Evolutionary conservation across 2,329 filamentous ascomycete genomes (phyloP).

Genomic region (Zymoseptoria tritici): DNA sequence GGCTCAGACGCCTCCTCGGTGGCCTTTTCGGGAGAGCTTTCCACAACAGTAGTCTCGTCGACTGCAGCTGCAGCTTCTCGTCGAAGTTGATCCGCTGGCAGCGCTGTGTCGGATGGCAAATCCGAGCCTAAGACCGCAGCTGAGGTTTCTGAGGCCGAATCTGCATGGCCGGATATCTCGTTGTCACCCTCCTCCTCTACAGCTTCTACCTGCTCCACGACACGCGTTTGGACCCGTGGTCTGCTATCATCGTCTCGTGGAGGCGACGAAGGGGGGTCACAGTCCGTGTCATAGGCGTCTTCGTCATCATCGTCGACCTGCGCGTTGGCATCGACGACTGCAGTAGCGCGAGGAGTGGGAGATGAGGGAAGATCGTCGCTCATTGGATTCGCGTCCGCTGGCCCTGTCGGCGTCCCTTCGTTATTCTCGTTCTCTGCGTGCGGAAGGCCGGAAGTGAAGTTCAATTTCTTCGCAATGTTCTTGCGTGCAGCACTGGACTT

Average conservation of each 20-base stretch:
- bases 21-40: neutral
- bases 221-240: neutral
- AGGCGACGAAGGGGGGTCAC: conserved; percentile 25
- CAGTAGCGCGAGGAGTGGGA: conserved; percentile 41
- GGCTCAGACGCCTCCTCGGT: neutral
- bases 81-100: conserved; percentile 22
- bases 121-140: conserved; percentile 7
- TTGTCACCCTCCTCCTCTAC: neutral
- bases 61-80: conserved; percentile 18
- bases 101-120: conserved; percentile 20
- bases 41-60: conserved; percentile 2
- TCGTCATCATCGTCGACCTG: conserved; percentile 6
- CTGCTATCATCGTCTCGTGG: conserved; percentile 9
- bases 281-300: conserved; percentile 11
- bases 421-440: conserved; percentile 20
- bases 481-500: conserved; percentile 21
- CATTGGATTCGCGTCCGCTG: conserved; percentile 31
- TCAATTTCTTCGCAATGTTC: conserved; percentile 19
- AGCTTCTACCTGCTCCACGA: neutral
- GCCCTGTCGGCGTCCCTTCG: conserved; percentile 37
- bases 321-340: neutral
- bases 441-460: conserved; percentile 17
- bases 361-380: conserved; percentile 46
- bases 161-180: neutral
- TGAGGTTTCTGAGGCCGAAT: neutral